A percentile compares a stretch with the other conserved stretches of the same genome.
These are phyloP conservation scores for Aspergillus piperis DNA, from an alignment of 2,329 filamentous ascomycete genomes.

Conservation along the genomic window DNA sequence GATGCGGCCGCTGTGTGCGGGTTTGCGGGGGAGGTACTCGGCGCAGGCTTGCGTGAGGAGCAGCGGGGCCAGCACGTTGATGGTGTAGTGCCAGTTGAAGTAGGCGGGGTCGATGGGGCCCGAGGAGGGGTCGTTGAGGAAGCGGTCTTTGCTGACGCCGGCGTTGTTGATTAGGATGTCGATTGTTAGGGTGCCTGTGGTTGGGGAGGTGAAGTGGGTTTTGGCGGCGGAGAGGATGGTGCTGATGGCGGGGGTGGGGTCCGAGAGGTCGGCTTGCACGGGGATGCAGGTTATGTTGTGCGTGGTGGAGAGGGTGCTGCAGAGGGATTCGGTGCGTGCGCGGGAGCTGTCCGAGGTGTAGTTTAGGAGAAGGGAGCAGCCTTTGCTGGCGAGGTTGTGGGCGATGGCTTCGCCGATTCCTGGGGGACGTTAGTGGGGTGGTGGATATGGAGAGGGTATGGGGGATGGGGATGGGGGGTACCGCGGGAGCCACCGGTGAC, in stretches of 20 bases:
- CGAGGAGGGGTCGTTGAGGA: slow-evolving; percentile 65
- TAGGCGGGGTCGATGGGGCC: slow-evolving; percentile 62
- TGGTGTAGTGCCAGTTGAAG: slow-evolving; percentile 71
- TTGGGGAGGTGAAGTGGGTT: slow-evolving; percentile 55
- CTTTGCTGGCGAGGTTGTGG: slow-evolving; percentile 71
- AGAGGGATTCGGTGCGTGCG: slow-evolving; percentile 55
- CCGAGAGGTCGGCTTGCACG: slow-evolving; percentile 72
- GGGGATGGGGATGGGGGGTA: slow-evolving; percentile 34
- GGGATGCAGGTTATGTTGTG: slow-evolving; percentile 63
- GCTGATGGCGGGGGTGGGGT: slow-evolving; percentile 58
- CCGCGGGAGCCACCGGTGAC: slow-evolving; percentile 79
- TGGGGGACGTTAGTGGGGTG: slow-evolving; percentile 35
- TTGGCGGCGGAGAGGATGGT: slow-evolving; percentile 61
- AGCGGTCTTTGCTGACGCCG: slow-evolving; percentile 56
- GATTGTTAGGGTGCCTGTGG: slow-evolving; percentile 59
- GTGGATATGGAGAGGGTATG: neutral
- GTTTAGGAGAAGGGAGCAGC: slow-evolving; percentile 68
- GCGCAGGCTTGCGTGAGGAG: slow-evolving; percentile 73
- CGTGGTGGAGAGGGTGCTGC: slow-evolving; percentile 55
- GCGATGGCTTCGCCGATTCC: slow-evolving; percentile 74
- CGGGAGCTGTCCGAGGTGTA: slow-evolving; percentile 68
- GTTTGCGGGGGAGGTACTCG: slow-evolving; percentile 67
- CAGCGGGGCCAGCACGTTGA: slow-evolving; percentile 81
- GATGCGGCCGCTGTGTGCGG: slow-evolving; percentile 60
- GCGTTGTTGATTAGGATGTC: slow-evolving; percentile 90